Conservation (phyloP, 495 filamentous ascomycete species). For the Podospora anserina region DNA sequence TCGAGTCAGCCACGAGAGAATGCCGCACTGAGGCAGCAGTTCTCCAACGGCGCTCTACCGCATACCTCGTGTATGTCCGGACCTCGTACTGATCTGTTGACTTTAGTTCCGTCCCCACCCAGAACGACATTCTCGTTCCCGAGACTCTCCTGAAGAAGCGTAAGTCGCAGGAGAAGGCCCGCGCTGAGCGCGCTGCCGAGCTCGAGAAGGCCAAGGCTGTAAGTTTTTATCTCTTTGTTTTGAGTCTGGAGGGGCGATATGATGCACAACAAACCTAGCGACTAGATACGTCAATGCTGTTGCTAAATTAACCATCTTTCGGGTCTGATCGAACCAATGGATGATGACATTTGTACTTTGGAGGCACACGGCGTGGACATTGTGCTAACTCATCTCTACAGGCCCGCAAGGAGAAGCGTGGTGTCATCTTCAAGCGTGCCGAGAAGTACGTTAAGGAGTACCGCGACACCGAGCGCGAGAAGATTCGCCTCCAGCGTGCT, state of each 20-base stretch:
- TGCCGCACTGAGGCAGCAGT: slow-evolving; percentile 82
- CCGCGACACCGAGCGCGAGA: slow-evolving; percentile 95
- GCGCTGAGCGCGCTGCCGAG: slow-evolving; percentile 78
- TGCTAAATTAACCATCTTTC: slow-evolving; percentile 97
- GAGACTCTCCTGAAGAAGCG: slow-evolving; percentile 99
- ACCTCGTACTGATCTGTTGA: slow-evolving; percentile 61
- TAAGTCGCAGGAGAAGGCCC: slow-evolving; percentile 98
- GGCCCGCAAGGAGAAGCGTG: slow-evolving; percentile 96
- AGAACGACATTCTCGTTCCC: slow-evolving; percentile 90
- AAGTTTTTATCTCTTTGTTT: slow-evolving; percentile 37
- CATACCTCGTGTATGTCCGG: slow-evolving; percentile 58
- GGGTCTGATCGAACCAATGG: slow-evolving; percentile 71
- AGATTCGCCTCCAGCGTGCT: slow-evolving; percentile 84
- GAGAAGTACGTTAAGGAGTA: slow-evolving; percentile 99
- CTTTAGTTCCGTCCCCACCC: slow-evolving; percentile 74
- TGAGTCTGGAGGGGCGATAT: slow-evolving; percentile 28
- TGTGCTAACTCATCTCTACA: slow-evolving; percentile 49
- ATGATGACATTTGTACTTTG: slow-evolving; percentile 26
- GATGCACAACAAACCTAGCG: slow-evolving; percentile 71
- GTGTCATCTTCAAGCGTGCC: slow-evolving; percentile 98
- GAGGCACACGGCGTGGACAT: slow-evolving; percentile 9
- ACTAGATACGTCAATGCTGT: slow-evolving; percentile 98
- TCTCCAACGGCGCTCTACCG: slow-evolving; percentile 81
- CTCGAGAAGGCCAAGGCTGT: slow-evolving; percentile 87
- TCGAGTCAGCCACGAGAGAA: slow-evolving; percentile 90